phyloP scores from a whole-genome alignment of 495 filamentous ascomycete genomes.

The Ascodesmis nigricans region DNA sequence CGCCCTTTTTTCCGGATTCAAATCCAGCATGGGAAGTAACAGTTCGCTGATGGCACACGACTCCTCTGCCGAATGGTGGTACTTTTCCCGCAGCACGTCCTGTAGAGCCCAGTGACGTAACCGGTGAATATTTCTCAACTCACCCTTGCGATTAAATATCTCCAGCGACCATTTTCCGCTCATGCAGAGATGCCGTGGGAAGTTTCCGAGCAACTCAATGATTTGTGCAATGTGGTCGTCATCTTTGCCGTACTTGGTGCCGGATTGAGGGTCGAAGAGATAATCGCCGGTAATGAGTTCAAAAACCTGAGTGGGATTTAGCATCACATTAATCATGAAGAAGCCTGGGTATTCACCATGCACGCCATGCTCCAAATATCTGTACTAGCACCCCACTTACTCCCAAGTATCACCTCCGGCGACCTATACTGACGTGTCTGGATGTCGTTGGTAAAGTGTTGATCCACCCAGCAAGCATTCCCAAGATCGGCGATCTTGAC shows the following conservation, averaged over 20 bases:
- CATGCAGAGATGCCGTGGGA: slow-evolving; percentile 76
- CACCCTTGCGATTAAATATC: slow-evolving; percentile 95
- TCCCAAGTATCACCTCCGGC: slow-evolving; percentile 86
- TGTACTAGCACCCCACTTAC: slow-evolving; percentile 96
- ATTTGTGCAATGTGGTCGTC: slow-evolving; percentile 99
- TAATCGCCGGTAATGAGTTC: slow-evolving; percentile 98
- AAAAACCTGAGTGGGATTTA: slow-evolving; percentile 43
- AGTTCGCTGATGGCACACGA: slow-evolving; percentile 62
- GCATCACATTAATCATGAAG: slow-evolving; percentile 1
- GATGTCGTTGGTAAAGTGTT: slow-evolving; percentile 99
- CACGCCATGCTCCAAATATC: slow-evolving; percentile 99
- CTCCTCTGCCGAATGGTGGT: slow-evolving; percentile 71
- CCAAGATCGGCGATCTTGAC: slow-evolving; percentile 98
- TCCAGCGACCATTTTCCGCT: slow-evolving; percentile 95
- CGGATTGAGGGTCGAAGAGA: slow-evolving; percentile 94
- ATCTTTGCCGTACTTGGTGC: slow-evolving; percentile 98
- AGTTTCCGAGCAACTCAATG: slow-evolving; percentile 85
- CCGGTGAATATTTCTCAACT: slow-evolving; percentile 92
- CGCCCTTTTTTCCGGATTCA: slow-evolving; percentile 65
- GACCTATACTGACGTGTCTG: slow-evolving; percentile 95
- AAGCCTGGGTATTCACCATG: slow-evolving; percentile 44
- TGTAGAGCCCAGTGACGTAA: slow-evolving; percentile 90
- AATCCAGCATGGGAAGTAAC: slow-evolving; percentile 75
- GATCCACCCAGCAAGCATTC: slow-evolving; percentile 95
- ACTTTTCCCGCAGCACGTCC: slow-evolving; percentile 88